These are phyloP conservation scores for Mortierella sp. DNA, from an alignment of 371 early-diverging fungal genomes.

Conservation along the genomic window DNA sequence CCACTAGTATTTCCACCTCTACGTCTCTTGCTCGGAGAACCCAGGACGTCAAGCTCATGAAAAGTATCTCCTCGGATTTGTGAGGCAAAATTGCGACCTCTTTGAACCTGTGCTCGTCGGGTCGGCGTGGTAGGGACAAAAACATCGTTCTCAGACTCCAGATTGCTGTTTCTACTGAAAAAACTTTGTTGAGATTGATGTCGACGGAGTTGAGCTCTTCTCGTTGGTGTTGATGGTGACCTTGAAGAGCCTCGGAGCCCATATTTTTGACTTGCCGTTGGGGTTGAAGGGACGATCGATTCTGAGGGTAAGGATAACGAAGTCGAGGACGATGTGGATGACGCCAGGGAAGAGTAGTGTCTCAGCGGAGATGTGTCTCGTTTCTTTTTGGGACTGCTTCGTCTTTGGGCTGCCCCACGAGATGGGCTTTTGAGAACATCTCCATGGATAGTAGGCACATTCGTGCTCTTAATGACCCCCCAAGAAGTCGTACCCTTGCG, in stretches of 20 bases:
- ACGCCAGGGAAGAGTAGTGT: not conserved
- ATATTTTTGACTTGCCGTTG: constrained; percentile 7
- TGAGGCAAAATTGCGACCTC: constrained; percentile 19
- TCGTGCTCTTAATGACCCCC: constrained; percentile 36
- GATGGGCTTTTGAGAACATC: constrained; percentile 19
- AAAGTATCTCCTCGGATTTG: constrained; percentile 21
- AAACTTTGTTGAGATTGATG: constrained; percentile 16
- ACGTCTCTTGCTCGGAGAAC: constrained; percentile 17
- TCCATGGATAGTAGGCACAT: not conserved
- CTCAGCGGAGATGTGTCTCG: constrained; percentile 5
- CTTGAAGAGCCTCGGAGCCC: not conserved
- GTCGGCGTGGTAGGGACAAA: constrained; percentile 23
- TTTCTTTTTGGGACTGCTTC: not conserved
- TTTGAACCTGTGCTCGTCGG: constrained; percentile 13
- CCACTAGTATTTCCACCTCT: not conserved
- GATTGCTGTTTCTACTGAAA: not conserved
- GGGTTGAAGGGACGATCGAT: constrained; percentile 25
- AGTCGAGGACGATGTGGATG: not conserved
- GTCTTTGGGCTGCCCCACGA: not conserved
- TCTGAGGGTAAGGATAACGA: constrained; percentile 2
- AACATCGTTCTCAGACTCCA: not conserved
- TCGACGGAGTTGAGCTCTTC: constrained; percentile 18
- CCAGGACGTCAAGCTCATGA: not conserved
- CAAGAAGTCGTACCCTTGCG: constrained; percentile 41
- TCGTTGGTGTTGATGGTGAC: constrained; percentile 19